phyloP scores from a whole-genome alignment of 2,329 filamentous ascomycete species.

The Diaporthe longicolla region DNA sequence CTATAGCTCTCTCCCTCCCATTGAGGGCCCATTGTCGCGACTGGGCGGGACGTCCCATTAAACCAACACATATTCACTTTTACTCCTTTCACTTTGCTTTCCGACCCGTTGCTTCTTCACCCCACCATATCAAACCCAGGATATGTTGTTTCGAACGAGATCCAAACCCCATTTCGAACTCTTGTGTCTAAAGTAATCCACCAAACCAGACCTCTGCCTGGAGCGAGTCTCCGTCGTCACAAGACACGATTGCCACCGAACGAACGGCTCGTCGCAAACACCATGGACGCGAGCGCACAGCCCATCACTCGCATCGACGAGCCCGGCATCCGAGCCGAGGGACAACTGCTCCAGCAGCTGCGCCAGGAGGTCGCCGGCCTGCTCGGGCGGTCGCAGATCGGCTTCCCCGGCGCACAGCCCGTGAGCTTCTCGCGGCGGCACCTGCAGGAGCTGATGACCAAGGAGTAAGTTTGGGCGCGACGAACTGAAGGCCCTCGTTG shows the following conservation, averaged over 20 bases:
- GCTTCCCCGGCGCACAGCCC: conserved; percentile 92
- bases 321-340: conserved; percentile 76
- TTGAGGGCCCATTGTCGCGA: conserved; percentile 15
- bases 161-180: conserved; percentile 9
- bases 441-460: conserved; percentile 81
- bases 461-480: conserved; percentile 72
- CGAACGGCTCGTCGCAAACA: conserved; percentile 29
- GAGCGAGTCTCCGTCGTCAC: conserved; percentile 12
- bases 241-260: conserved; percentile 9
- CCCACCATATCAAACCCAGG: conserved; percentile 4
- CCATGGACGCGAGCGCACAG: conserved; percentile 45
- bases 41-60: neutral
- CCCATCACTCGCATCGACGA: conserved; percentile 67
- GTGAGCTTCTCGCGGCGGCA: conserved; percentile 91
- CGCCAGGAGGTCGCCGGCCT: conserved; percentile 81
- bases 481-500: too few relatives aligned
- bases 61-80: conserved; percentile 12
- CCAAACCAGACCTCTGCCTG: neutral
- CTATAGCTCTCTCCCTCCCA: neutral
- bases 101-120: neutral
- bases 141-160: conserved; percentile 24
- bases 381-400: conserved; percentile 76
- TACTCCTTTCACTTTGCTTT: neutral
- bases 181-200: conserved; percentile 33
- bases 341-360: conserved; percentile 72